Evolutionary conservation across 257 asterid genomes (phyloP).

Genomic region (Oldenlandia corymbosa): DNA sequence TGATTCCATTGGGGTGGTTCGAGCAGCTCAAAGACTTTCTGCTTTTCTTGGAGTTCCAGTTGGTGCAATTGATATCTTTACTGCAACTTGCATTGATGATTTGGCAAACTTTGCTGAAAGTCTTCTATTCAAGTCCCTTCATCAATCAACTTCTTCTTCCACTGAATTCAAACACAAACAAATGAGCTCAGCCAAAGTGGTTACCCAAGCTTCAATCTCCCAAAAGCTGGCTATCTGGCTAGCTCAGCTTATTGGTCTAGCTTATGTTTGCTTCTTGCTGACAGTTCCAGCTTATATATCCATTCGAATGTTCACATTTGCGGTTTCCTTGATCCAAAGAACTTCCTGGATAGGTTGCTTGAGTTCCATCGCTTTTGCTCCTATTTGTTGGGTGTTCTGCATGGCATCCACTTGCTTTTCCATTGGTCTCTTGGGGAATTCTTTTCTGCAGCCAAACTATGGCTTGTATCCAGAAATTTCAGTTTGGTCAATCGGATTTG

Average conservation of each 20-base stretch:
- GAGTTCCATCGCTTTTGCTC: slow-evolving; percentile 43
- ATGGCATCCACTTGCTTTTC: slow-evolving; percentile 51
- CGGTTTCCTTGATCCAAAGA: slow-evolving; percentile 19
- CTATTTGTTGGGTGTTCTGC: slow-evolving; percentile 64
- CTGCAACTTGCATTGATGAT: slow-evolving; percentile 77
- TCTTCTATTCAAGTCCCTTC: slow-evolving; percentile 43
- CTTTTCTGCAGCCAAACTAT: slow-evolving; percentile 72
- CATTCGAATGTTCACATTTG: slow-evolving; percentile 30
- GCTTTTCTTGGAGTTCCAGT: slow-evolving; percentile 70
- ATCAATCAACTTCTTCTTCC: slow-evolving; percentile 25
- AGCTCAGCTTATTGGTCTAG: slow-evolving; percentile 45
- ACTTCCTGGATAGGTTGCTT: slow-evolving; percentile 37
- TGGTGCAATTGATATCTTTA: slow-evolving; percentile 77
- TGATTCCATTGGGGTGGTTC: slow-evolving; percentile 82
- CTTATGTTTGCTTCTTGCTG: slow-evolving; percentile 44
- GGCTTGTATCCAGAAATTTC: slow-evolving; percentile 49
- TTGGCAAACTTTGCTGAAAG: slow-evolving; percentile 58
- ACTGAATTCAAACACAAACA: not conserved
- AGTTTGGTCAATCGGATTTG: slow-evolving; percentile 55
- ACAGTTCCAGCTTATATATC: slow-evolving; percentile 51
- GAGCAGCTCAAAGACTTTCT: slow-evolving; percentile 83
- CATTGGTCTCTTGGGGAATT: slow-evolving; percentile 55
- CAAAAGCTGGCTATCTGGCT: slow-evolving; percentile 31
- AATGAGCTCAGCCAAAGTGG: slow-evolving; percentile 13
- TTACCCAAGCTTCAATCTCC: slow-evolving; percentile 34